A percentile compares a stretch with the other conserved stretches of the same genome.
phyloP scores from a whole-genome alignment of 805 yeast genomes.

The Nakazawaea siamensis region DNA sequence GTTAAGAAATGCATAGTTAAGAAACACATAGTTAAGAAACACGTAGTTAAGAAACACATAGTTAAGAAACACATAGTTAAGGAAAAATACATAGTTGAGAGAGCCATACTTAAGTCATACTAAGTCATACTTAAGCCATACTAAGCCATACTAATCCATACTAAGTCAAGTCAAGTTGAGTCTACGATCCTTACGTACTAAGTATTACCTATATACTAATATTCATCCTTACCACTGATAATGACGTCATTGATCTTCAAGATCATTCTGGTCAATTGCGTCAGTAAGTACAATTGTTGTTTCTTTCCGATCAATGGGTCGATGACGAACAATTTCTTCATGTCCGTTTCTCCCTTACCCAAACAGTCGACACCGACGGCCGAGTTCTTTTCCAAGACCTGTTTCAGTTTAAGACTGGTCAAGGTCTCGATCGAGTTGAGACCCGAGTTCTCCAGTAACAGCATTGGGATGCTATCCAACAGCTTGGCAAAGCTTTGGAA shows the following conservation, averaged over 20 bases:
- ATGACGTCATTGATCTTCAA: slow-evolving; percentile 95
- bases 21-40: too few relatives aligned
- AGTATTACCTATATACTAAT: too few relatives aligned
- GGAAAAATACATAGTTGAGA: too few relatives aligned
- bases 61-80: too few relatives aligned
- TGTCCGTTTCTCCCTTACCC: slow-evolving; percentile 80
- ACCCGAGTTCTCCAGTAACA: slow-evolving; percentile 96
- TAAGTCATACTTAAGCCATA: too few relatives aligned
- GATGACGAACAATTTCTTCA: slow-evolving; percentile 89
- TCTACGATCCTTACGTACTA: too few relatives aligned
- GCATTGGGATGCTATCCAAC: slow-evolving; percentile 85
- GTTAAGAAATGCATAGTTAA: too few relatives aligned
- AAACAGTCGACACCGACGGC: slow-evolving; percentile 90
- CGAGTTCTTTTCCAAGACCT: slow-evolving; percentile 62
- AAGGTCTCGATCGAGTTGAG: slow-evolving; percentile 88
- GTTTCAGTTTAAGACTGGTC: slow-evolving; percentile 76
- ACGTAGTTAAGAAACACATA: too few relatives aligned
- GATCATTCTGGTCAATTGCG: slow-evolving; percentile 97
- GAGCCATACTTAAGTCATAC: too few relatives aligned
- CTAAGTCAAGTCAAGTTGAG: too few relatives aligned
- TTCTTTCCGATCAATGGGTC: slow-evolving; percentile 97
- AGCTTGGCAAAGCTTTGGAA: slow-evolving; percentile 93
- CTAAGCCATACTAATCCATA: too few relatives aligned
- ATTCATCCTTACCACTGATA: slow-evolving; percentile 31
- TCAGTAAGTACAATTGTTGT: slow-evolving; percentile 90